Evolutionary conservation across 208 protist species (phyloP).

Genomic region (Naegleria lovaniensis): DNA sequence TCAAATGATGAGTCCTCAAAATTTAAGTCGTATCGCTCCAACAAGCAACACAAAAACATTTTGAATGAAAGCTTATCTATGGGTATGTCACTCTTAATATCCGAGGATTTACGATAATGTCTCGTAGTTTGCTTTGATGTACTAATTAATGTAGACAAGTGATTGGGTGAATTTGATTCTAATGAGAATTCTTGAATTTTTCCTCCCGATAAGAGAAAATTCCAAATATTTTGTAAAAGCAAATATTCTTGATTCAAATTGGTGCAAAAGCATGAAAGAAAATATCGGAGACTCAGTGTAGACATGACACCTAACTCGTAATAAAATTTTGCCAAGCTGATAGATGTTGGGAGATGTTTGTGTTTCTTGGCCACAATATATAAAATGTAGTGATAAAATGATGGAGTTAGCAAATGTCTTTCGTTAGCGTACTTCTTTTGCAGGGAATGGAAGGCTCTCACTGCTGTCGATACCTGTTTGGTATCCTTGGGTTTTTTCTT

Average conservation of each 20-base stretch:
- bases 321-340: background rate
- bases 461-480: background rate
- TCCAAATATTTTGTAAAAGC: background rate
- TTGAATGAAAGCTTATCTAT: background rate
- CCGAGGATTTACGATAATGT: too few species aligned
- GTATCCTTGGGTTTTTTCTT: background rate
- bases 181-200: too few species aligned
- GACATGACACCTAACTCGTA: background rate
- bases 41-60: background rate
- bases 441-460: background rate
- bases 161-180: too few species aligned
- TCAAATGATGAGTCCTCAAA: background rate
- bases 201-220: background rate
- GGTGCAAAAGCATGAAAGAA: background rate
- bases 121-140: too few species aligned
- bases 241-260: background rate
- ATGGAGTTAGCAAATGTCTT: background rate
- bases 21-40: background rate
- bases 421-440: background rate
- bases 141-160: too few species aligned
- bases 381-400: background rate
- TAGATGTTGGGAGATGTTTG: background rate
- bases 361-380: background rate
- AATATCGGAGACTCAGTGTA: background rate
- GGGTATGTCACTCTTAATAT: background rate